These are phyloP conservation scores for Boletus eberwhitei DNA, from an alignment of 768 basidiomycete genomes.

Conservation along the genomic window DNA sequence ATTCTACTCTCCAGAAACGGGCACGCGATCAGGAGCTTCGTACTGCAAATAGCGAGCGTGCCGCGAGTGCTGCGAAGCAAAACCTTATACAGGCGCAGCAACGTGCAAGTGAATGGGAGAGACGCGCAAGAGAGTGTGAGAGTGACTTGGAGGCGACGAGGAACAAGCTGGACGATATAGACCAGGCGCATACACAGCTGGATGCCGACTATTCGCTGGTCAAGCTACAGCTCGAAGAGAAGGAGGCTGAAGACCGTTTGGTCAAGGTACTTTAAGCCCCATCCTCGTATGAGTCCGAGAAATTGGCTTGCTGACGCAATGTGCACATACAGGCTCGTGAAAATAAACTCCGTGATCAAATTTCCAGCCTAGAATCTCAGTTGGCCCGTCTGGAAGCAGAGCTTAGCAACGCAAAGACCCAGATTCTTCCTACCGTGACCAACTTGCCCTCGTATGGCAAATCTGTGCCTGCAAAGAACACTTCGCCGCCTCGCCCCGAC, in stretches of 20 bases:
- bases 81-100: slow-evolving; percentile 71
- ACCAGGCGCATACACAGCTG: slow-evolving; percentile 60
- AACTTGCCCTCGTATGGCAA: slow-evolving; percentile 40
- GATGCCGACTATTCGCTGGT: slow-evolving; percentile 67
- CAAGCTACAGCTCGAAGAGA: slow-evolving; percentile 72
- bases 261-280: slow-evolving; percentile 46
- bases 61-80: slow-evolving; percentile 54
- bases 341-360: slow-evolving; percentile 63
- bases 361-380: slow-evolving; percentile 58
- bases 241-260: slow-evolving; percentile 66
- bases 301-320: slow-evolving; percentile 3
- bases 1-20: slow-evolving; percentile 64
- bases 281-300: neutral
- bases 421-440: slow-evolving; percentile 27
- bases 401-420: slow-evolving; percentile 45
- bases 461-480: slow-evolving; percentile 28
- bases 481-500: slow-evolving; percentile 61
- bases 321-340: slow-evolving; percentile 58
- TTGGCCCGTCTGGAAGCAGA: slow-evolving; percentile 56
- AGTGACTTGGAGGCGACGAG: slow-evolving; percentile 55
- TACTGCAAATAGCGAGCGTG: slow-evolving; percentile 56
- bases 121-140: slow-evolving; percentile 69
- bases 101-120: slow-evolving; percentile 79
- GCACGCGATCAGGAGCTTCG: slow-evolving; percentile 69
- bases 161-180: slow-evolving; percentile 63